These are phyloP conservation scores for Mesembryanthemum crystallinum DNA, from an alignment of 148 eudicot genomes.

Conservation along the genomic window DNA sequence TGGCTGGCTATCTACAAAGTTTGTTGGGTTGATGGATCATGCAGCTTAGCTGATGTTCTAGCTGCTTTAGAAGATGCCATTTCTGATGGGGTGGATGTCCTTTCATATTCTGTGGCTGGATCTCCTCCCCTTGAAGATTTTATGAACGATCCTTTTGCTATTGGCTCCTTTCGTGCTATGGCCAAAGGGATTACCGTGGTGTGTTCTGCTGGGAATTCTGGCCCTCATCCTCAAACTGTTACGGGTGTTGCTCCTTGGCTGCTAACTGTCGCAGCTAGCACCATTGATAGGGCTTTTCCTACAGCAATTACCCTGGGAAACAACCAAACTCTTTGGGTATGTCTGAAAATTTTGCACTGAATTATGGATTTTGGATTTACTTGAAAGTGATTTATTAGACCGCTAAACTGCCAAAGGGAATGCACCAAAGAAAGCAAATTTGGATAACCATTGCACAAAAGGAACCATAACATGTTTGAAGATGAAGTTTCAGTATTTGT, in stretches of 20 bases:
- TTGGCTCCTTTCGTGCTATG: constrained; percentile 50
- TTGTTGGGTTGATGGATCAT: constrained; percentile 38
- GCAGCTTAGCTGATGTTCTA: constrained; percentile 47
- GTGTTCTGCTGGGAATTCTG: constrained; percentile 50
- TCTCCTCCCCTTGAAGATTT: constrained; percentile 32
- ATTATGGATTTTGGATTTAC: background rate
- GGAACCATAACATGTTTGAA: background rate
- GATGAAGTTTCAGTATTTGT: background rate
- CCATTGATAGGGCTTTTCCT: constrained; percentile 47
- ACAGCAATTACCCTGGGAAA: constrained; percentile 34
- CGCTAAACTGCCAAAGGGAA: background rate
- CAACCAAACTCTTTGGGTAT: constrained; percentile 42
- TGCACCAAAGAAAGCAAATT: background rate
- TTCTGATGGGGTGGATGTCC: constrained; percentile 49
- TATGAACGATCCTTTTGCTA: constrained; percentile 32
- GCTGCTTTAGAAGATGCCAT: constrained; percentile 55
- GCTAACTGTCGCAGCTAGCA: constrained; percentile 57
- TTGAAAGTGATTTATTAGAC: background rate
- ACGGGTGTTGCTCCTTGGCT: constrained; percentile 52
- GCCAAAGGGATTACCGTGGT: constrained; percentile 43
- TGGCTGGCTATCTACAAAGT: constrained; percentile 22
- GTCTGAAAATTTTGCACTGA: background rate
- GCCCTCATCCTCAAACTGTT: constrained; percentile 40
- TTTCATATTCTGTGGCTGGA: constrained; percentile 47
- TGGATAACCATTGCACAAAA: background rate